Conservation (phyloP, 2,329 filamentous ascomycete species). For the Cercospora janseana region DNA sequence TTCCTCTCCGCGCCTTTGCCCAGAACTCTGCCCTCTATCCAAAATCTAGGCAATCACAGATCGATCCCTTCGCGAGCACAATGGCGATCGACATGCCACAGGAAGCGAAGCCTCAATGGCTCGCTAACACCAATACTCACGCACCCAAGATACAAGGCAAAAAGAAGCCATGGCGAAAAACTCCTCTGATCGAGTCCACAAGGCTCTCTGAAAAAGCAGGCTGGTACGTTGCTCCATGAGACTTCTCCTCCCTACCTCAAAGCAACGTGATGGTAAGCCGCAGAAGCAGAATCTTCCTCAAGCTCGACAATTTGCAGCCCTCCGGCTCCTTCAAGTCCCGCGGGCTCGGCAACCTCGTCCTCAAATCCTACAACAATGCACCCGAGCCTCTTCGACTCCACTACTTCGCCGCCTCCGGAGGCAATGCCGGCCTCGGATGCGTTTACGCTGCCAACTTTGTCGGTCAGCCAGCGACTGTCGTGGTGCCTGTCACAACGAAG, state of each 20-base stretch:
- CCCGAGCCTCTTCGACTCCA: constrained; percentile 42
- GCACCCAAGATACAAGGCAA: constrained; percentile 6
- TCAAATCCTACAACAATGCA: constrained; percentile 32
- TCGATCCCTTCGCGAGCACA: background rate
- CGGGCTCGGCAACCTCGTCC: constrained; percentile 67
- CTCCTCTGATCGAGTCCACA: constrained; percentile 66
- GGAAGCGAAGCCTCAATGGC: constrained; percentile 8
- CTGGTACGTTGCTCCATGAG: constrained; percentile 55
- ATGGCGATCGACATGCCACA: constrained; percentile 18
- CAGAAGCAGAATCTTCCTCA: constrained; percentile 73
- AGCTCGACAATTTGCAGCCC: constrained; percentile 81
- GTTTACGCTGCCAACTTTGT: constrained; percentile 69
- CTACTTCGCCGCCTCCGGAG: constrained; percentile 79
- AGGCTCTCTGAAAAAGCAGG: constrained; percentile 67
- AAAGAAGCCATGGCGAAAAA: constrained; percentile 63
- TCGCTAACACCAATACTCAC: constrained; percentile 13
- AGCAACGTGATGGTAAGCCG: constrained; percentile 29
- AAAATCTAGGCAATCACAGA: background rate
- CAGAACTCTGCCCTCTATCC: constrained; percentile 3
- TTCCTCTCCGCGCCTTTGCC: constrained; percentile 3
- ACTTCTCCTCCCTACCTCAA: background rate
- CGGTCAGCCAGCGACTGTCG: constrained; percentile 67
- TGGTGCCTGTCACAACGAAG: constrained; percentile 66
- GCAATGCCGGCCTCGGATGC: constrained; percentile 81
- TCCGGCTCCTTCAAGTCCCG: constrained; percentile 83